Evolutionary conservation across 176 grass and related monocot genomes (phyloP).

Genomic region (Eragrostis curvula): DNA sequence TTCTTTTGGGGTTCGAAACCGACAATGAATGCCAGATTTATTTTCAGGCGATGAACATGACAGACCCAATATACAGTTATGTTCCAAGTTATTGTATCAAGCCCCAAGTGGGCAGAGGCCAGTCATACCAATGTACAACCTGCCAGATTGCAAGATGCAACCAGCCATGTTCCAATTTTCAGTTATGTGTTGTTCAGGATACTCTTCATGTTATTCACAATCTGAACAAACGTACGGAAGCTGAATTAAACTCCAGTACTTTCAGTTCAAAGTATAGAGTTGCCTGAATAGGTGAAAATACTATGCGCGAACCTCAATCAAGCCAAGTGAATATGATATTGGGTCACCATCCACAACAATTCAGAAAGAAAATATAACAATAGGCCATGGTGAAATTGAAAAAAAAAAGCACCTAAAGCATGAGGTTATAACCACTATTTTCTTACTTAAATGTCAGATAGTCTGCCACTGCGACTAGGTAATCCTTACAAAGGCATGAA

Average conservation of each 20-base stretch:
- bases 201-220: no score
- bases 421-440: background rate
- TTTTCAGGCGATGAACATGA: no score
- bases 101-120: no score
- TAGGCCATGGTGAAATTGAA: background rate
- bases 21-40: no score
- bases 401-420: background rate
- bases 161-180: background rate
- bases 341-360: background rate
- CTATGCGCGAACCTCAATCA: background rate
- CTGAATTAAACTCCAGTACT: no score
- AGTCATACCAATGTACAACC: no score
- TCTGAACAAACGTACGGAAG: no score
- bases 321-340: background rate
- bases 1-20: no score
- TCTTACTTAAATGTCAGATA: background rate
- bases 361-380: background rate
- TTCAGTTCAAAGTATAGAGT: no score
- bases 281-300: background rate
- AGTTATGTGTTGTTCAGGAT: background rate
- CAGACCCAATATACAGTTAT: no score
- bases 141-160: background rate
- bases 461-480: background rate
- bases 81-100: no score
- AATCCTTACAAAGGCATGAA: background rate